These are phyloP conservation scores for Pichia nanzhaoensis DNA, from an alignment of 805 yeast genomes.

Conservation along the genomic window DNA sequence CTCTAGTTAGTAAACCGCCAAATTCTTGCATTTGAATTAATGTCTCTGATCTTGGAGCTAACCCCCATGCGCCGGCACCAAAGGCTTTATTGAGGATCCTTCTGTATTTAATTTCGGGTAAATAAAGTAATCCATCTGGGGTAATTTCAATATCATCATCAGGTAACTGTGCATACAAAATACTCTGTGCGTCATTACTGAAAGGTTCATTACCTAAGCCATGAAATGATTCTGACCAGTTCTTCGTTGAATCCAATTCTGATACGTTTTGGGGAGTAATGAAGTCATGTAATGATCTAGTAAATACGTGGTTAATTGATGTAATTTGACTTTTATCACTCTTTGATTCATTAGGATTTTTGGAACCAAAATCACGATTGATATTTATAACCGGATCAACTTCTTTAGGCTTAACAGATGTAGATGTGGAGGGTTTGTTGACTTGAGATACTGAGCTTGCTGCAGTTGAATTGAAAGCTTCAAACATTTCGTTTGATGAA, in stretches of 20 bases:
- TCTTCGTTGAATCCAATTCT: slow-evolving; percentile 28
- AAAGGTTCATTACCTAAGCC: slow-evolving; percentile 84
- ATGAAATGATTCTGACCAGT: slow-evolving; percentile 85
- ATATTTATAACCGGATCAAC: slow-evolving; percentile 25
- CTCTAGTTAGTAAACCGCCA: slow-evolving; percentile 62
- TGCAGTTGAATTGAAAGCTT: slow-evolving; percentile 22
- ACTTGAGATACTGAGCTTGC: not conserved
- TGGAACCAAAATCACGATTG: slow-evolving; percentile 10
- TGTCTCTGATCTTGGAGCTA: slow-evolving; percentile 88
- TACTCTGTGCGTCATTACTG: slow-evolving; percentile 47
- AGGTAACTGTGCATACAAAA: slow-evolving; percentile 56
- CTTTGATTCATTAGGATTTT: not conserved
- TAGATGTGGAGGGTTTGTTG: not conserved
- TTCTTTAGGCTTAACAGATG: not conserved
- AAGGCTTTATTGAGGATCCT: slow-evolving; percentile 83
- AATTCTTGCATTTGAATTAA: slow-evolving; percentile 40
- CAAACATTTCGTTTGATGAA: slow-evolving; percentile 20
- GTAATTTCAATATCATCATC: slow-evolving; percentile 82
- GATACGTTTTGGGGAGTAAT: slow-evolving; percentile 10
- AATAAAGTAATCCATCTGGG: slow-evolving; percentile 86
- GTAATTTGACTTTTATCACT: slow-evolving; percentile 10
- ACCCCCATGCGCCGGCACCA: slow-evolving; percentile 99
- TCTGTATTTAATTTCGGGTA: slow-evolving; percentile 94
- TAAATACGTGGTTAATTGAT: slow-evolving; percentile 15
- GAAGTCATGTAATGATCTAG: slow-evolving; percentile 22